Conservation (phyloP, 2,329 filamentous ascomycete genomes). For the Alternaria burnsii region DNA sequence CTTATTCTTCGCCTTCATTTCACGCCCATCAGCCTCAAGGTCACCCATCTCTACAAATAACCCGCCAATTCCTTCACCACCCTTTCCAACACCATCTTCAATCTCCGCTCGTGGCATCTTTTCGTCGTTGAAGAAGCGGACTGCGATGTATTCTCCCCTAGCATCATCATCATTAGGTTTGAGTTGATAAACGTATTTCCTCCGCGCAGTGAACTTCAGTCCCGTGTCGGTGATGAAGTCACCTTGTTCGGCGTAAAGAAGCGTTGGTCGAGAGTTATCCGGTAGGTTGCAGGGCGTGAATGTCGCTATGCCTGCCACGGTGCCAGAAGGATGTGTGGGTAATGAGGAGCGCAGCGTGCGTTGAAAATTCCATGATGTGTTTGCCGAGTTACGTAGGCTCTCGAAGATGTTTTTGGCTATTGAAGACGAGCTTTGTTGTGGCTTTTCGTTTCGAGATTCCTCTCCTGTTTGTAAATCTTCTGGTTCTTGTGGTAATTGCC, state of each 20-base stretch:
- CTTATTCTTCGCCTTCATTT: constrained; percentile 57
- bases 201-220: constrained; percentile 65
- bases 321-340: constrained; percentile 70
- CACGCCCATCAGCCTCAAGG: constrained; percentile 18
- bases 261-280: constrained; percentile 57
- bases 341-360: constrained; percentile 64
- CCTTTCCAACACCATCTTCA: constrained; percentile 15
- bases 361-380: constrained; percentile 67
- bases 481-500: neutral
- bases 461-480: neutral
- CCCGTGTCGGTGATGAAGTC: constrained; percentile 66
- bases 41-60: constrained; percentile 77
- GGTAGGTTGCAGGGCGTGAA: constrained; percentile 65
- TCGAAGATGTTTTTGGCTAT: constrained; percentile 22
- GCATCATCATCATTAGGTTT: constrained; percentile 34
- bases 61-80: constrained; percentile 68
- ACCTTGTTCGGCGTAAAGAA: constrained; percentile 74
- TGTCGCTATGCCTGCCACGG: constrained; percentile 69
- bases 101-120: constrained; percentile 1
- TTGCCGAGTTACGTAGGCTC: constrained; percentile 12
- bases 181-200: constrained; percentile 76
- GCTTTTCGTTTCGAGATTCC: neutral
- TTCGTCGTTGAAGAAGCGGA: constrained; percentile 31
- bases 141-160: constrained; percentile 7
- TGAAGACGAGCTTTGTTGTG: neutral